Conservation (phyloP, 2,329 filamentous ascomycete species). For the Fusarium sp. region DNA sequence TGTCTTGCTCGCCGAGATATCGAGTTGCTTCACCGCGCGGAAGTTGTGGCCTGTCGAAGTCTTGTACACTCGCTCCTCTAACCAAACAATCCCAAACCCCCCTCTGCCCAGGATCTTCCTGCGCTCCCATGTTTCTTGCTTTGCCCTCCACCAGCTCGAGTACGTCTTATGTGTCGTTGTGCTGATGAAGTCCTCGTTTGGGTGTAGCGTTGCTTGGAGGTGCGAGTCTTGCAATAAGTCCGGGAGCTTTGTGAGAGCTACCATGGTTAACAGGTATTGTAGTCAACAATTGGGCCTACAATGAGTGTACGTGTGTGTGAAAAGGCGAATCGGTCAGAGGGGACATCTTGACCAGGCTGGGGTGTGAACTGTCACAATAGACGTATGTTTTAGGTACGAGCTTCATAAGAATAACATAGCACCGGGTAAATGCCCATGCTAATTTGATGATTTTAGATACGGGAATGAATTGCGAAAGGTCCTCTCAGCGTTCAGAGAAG, state of each 20-base stretch:
- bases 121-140: neutral
- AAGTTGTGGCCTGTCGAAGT: neutral
- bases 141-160: neutral
- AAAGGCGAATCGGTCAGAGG: neutral
- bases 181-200: neutral
- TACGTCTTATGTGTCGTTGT: neutral
- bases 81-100: neutral
- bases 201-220: neutral
- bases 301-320: neutral
- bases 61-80: neutral
- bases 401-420: neutral
- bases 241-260: neutral
- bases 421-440: neutral
- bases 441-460: neutral
- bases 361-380: neutral
- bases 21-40: neutral
- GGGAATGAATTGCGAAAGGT: neutral
- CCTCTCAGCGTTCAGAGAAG: neutral
- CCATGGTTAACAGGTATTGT: neutral
- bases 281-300: no score
- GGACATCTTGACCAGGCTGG: neutral
- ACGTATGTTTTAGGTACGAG: slow-evolving; percentile 3
- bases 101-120: neutral
- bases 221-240: neutral
- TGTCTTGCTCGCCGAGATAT: neutral